Percentiles rank a stretch among this genome's conserved stretches.
Conservation (phyloP, 768 basidiomycete species). For the Crassisporium funariophilum region DNA sequence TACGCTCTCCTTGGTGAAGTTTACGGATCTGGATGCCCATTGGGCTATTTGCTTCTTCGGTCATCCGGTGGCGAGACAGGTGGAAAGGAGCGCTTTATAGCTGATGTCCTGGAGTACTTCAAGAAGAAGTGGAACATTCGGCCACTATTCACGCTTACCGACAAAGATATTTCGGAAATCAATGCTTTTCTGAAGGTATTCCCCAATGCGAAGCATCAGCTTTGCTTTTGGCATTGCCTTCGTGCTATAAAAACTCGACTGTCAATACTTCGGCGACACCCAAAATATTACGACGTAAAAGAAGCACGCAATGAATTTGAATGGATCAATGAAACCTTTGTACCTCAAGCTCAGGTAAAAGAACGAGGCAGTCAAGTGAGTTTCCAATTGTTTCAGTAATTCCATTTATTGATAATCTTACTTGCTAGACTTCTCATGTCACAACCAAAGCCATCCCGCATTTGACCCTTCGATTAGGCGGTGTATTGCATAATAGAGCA, state of each 20-base stretch:
- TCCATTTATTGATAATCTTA: neutral
- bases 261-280: conserved; percentile 22
- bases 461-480: neutral
- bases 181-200: conserved; percentile 27
- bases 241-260: conserved; percentile 28
- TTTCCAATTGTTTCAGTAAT: neutral
- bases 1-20: conserved; percentile 35
- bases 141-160: conserved; percentile 28
- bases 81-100: conserved; percentile 29
- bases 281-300: conserved; percentile 27
- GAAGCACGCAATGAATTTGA: conserved; percentile 25
- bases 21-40: conserved; percentile 32
- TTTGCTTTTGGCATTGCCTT: conserved; percentile 41
- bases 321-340: conserved; percentile 27
- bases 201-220: conserved; percentile 34
- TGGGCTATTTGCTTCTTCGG: conserved; percentile 30
- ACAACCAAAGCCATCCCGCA: neutral
- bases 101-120: conserved; percentile 24
- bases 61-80: conserved; percentile 14
- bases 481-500: neutral
- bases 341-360: conserved; percentile 24
- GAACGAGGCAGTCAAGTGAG: neutral
- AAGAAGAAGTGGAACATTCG: conserved; percentile 20
- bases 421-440: neutral
- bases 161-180: conserved; percentile 33